Evolutionary conservation across 345 rosid species (phyloP).

Genomic region (Camelina laxa): DNA sequence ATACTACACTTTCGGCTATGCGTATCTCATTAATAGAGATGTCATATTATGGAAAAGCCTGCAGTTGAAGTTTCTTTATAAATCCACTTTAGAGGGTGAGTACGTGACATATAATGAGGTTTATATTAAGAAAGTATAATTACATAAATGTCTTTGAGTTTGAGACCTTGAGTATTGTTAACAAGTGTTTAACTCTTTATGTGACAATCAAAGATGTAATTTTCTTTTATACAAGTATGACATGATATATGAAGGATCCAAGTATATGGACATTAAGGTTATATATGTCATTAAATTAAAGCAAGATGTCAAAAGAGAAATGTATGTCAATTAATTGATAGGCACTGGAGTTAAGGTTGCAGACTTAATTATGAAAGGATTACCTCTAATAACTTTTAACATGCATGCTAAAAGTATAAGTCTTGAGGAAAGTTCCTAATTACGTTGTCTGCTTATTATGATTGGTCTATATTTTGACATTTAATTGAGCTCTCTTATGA

Average conservation of each 20-base stretch:
- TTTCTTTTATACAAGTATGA: neutral
- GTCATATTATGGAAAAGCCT: no score
- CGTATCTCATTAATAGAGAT: no score
- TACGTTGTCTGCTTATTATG: neutral
- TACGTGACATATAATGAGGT: no score
- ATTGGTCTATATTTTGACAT: slow-evolving; percentile 9
- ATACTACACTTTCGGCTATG: no score
- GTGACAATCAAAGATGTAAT: neutral
- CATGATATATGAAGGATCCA: neutral
- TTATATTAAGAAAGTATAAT: no score
- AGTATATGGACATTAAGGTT: neutral
- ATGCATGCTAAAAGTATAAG: slow-evolving; percentile 13
- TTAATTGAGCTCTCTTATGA: neutral
- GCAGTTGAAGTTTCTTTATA: no score
- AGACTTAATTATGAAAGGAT: neutral
- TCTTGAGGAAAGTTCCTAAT: neutral
- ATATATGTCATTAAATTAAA: neutral
- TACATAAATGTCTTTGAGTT: no score
- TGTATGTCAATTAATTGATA: neutral
- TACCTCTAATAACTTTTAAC: neutral
- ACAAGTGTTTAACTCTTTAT: neutral
- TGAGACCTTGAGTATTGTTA: no score
- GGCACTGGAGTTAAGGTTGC: neutral
- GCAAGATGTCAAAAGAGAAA: neutral
- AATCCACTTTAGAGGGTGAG: no score